Base-by-base conservation (phyloP, 331 rosid genomes). In the Cydonia oblonga region DNA sequence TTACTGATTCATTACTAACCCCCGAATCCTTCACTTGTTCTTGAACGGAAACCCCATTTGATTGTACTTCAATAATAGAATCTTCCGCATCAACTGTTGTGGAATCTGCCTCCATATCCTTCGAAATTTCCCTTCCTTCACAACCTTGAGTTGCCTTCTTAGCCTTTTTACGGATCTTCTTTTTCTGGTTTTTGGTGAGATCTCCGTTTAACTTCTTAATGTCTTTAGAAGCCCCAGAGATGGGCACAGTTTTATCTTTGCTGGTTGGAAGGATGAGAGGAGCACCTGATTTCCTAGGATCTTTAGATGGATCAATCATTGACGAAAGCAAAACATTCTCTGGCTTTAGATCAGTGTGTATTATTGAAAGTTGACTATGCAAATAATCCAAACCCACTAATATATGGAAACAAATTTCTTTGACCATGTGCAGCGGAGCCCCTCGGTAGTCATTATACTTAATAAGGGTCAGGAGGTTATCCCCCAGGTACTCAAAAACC, bases 281-380 rank as follows among this genome's bases (percentile, higher is more conserved):
- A 69, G 79, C 83, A 15, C 90, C 88, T 26, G 92, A 87, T 69
- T 88, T 85, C 61, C 73, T 62, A 56, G 86, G 97, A 85, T 90
- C 97, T 84, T 87, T 88, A 19, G 87, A 84, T 20, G 87, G 88
- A 85, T 90, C 96, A 40, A 90, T 82, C 80, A 87, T 86, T 5
- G 89, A 88, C 63, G 79, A 28, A 80, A 90, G 95, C 86, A 90
- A 70, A 52, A 90, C 95, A 78, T 90, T 90, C 78, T 90, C 97
- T 6, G 96, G 97, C 85, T 90, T 90, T 84, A 90, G 81, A 81
- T 90, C 97, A 10, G 97, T 90, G 81, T 88, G 97, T 84, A 90
- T 85, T 32, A 90, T 28, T 18, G 96, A 88, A 81, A 90, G 96
- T 74, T 88, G 85, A 3, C 85, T 83, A 40, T 90, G 97, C 82